A percentile compares a stretch with the other conserved stretches of the same genome.
These are phyloP conservation scores for Solanum medicagineum DNA, from an alignment of 257 asterid genomes.

Conservation along the genomic window DNA sequence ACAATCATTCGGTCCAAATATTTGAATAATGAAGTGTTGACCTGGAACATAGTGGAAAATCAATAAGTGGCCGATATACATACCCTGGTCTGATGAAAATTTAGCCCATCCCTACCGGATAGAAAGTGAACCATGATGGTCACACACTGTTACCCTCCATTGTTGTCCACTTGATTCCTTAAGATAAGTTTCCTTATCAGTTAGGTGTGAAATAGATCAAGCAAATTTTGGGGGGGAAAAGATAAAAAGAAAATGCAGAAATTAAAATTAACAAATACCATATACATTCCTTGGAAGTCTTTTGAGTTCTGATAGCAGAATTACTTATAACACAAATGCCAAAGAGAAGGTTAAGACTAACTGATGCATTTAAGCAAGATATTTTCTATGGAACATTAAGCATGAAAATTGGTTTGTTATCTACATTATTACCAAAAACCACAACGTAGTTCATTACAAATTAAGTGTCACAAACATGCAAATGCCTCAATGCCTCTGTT, in stretches of 20 bases:
- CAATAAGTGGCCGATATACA: conserved; percentile 29
- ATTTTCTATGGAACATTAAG: not conserved
- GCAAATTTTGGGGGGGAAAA: conserved; percentile 30
- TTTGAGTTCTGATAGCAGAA: not conserved
- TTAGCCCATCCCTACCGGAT: conserved; percentile 43
- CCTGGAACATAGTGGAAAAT: conserved; percentile 16
- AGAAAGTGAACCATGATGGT: conserved; percentile 18
- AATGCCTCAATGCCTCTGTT: no score
- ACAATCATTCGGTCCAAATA: conserved; percentile 23
- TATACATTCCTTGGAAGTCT: not conserved
- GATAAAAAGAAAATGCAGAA: conserved; percentile 24
- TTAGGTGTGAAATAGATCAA: conserved; percentile 9
- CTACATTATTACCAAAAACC: not conserved
- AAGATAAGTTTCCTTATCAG: conserved; percentile 19
- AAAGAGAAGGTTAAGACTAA: not conserved
- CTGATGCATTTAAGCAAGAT: not conserved
- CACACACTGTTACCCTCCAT: conserved; percentile 30
- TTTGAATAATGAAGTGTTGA: conserved; percentile 33
- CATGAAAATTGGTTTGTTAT: no score
- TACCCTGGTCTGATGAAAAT: conserved; percentile 25
- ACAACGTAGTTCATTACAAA: not conserved
- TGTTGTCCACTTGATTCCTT: conserved; percentile 34
- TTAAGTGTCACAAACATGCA: no score
- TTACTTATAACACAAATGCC: not conserved
- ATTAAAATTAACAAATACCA: not conserved